Evolutionary conservation across 768 basidiomycete species (phyloP).

Genomic region (Xerocomellus intermedius): DNA sequence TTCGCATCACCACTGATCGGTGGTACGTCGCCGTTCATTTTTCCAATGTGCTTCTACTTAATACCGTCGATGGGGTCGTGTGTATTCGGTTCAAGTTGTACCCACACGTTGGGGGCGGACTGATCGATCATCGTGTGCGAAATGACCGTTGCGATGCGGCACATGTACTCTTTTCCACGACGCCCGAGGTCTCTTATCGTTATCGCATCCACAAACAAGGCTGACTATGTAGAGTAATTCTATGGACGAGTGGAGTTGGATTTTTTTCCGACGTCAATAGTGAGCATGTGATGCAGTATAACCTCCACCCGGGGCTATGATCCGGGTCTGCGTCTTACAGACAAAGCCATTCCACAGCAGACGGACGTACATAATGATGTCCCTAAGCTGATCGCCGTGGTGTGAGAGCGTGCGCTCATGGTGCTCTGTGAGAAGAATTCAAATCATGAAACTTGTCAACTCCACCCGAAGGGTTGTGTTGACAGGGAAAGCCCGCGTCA

Average conservation of each 20-base stretch:
- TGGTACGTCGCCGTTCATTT: slow-evolving; percentile 16
- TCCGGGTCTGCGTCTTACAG: background rate
- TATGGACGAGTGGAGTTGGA: background rate
- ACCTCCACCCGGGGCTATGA: background rate
- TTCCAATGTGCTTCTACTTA: background rate
- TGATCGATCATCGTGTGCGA: background rate
- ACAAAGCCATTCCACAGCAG: background rate
- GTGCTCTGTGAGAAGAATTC: slow-evolving; percentile 6
- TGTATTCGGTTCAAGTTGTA: background rate
- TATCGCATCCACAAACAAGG: too few species aligned
- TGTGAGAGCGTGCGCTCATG: slow-evolving; percentile 26
- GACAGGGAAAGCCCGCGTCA: slow-evolving; percentile 10
- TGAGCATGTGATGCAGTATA: background rate
- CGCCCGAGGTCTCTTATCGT: background rate
- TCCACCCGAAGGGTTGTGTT: slow-evolving; percentile 4
- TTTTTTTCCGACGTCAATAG: background rate
- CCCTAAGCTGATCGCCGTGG: slow-evolving; percentile 22
- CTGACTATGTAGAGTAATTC: background rate
- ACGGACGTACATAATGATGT: slow-evolving; percentile 12
- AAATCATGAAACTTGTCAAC: slow-evolving; percentile 5
- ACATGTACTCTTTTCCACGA: background rate
- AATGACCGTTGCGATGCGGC: too few species aligned
- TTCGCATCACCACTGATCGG: slow-evolving; percentile 7
- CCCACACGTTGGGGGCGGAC: background rate
- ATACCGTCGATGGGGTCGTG: slow-evolving; percentile 2